A percentile compares a stretch with the other conserved stretches of the same genome.
Evolutionary conservation across 2,329 filamentous ascomycete genomes (phyloP).

Genomic region (Aureobasidium musti): DNA sequence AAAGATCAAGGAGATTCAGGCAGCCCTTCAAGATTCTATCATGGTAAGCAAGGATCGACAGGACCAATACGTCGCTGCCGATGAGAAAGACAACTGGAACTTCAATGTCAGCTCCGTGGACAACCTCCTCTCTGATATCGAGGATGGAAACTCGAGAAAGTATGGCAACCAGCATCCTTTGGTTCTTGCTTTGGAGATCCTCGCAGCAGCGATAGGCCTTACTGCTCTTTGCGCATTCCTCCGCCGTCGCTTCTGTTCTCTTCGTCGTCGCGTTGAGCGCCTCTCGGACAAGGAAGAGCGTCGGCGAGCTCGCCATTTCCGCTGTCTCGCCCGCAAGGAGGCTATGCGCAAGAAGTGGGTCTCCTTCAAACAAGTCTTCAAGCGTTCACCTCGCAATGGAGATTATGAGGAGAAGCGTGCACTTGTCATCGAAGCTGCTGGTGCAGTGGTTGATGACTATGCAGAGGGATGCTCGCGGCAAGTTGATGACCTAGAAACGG

Average conservation of each 20-base stretch:
- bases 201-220: slow-evolving; percentile 50
- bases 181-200: slow-evolving; percentile 47
- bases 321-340: slow-evolving; percentile 55
- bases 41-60: slow-evolving; percentile 22
- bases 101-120: slow-evolving; percentile 21
- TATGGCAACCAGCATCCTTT: slow-evolving; percentile 36
- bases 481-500: slow-evolving; percentile 44
- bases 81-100: slow-evolving; percentile 12
- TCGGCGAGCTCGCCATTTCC: slow-evolving; percentile 54
- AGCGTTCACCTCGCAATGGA: slow-evolving; percentile 39
- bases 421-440: slow-evolving; percentile 48
- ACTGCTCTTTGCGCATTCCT: slow-evolving; percentile 49
- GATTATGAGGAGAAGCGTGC: slow-evolving; percentile 57
- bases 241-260: slow-evolving; percentile 52
- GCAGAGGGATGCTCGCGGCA: slow-evolving; percentile 45
- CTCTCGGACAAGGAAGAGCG: slow-evolving; percentile 58
- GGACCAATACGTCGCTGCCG: slow-evolving; percentile 2
- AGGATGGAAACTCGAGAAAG: background rate
- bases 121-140: background rate
- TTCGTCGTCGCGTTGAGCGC: slow-evolving; percentile 55
- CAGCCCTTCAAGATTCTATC: slow-evolving; percentile 14
- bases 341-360: slow-evolving; percentile 55
- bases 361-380: slow-evolving; percentile 37
- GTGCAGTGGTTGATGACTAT: slow-evolving; percentile 44
- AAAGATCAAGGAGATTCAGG: slow-evolving; percentile 22